Conservation (phyloP, 1,284 basidiomycete species). For the Boletus semigastroideus region DNA sequence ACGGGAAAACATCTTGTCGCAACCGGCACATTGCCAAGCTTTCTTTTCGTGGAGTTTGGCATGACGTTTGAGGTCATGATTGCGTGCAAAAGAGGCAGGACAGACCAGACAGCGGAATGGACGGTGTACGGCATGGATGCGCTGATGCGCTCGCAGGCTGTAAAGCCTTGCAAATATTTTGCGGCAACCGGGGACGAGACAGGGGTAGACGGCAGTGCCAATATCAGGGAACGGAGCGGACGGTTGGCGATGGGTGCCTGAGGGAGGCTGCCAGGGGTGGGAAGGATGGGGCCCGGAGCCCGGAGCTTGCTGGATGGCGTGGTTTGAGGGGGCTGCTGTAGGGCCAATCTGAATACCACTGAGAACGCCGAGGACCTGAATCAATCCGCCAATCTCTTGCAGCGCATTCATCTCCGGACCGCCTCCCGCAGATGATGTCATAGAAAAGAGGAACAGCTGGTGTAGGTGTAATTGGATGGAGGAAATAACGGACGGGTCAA, state of each 20-base stretch:
- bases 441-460: slow-evolving; percentile 71
- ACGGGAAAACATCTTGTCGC: slow-evolving; percentile 68
- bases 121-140: slow-evolving; percentile 58
- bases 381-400: slow-evolving; percentile 71
- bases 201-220: slow-evolving; percentile 74
- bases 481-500: slow-evolving; percentile 56
- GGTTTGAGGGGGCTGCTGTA: slow-evolving; percentile 28
- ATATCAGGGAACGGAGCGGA: slow-evolving; percentile 46
- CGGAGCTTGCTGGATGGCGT: slow-evolving; percentile 12
- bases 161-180: slow-evolving; percentile 68
- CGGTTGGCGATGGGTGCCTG: slow-evolving; percentile 23
- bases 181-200: slow-evolving; percentile 55
- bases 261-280: slow-evolving; percentile 33
- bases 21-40: slow-evolving; percentile 69
- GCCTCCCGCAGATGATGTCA: slow-evolving; percentile 59
- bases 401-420: slow-evolving; percentile 54
- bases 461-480: slow-evolving; percentile 69
- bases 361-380: slow-evolving; percentile 75
- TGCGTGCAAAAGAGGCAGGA: slow-evolving; percentile 70
- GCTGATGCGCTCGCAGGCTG: slow-evolving; percentile 66
- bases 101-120: slow-evolving; percentile 63
- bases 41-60: slow-evolving; percentile 63
- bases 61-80: slow-evolving; percentile 76
- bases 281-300: slow-evolving; percentile 26
- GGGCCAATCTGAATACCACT: slow-evolving; percentile 69